These are phyloP conservation scores for Podaxis pistillaris DNA, from an alignment of 768 basidiomycete species.

Conservation along the genomic window DNA sequence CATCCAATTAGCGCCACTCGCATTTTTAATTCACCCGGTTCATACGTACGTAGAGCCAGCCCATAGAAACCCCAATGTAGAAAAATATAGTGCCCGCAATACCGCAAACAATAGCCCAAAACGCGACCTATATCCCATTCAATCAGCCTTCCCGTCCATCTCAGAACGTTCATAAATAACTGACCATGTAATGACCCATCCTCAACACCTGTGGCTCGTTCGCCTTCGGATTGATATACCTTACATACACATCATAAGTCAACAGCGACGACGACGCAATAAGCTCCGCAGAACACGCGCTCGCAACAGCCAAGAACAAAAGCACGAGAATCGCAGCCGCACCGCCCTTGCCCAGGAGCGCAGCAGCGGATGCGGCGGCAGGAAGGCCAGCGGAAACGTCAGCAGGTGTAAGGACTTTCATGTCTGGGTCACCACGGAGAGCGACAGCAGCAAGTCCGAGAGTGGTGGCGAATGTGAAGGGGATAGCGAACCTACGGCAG, in stretches of 20 bases:
- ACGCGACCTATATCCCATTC: constrained; percentile 44
- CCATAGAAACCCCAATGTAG: constrained; percentile 90
- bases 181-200: constrained; percentile 66
- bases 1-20: not conserved
- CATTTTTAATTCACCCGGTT: not conserved
- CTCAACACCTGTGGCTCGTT: constrained; percentile 70
- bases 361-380: constrained; percentile 78
- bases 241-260: constrained; percentile 87
- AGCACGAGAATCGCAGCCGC: constrained; percentile 77
- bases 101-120: constrained; percentile 77
- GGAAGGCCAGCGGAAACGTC: constrained; percentile 91
- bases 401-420: constrained; percentile 45
- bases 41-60: constrained; percentile 86
- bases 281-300: constrained; percentile 77
- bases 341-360: constrained; percentile 77
- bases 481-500: constrained; percentile 69
- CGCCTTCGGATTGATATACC: constrained; percentile 80
- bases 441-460: constrained; percentile 89
- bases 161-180: constrained; percentile 15
- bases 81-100: constrained; percentile 84
- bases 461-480: constrained; percentile 83
- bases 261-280: constrained; percentile 85
- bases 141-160: not conserved
- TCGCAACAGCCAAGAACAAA: constrained; percentile 85
- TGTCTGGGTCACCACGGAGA: constrained; percentile 55